phyloP scores from a whole-genome alignment of 352 stramenopile genomes.

The Phytophthora sp. region DNA sequence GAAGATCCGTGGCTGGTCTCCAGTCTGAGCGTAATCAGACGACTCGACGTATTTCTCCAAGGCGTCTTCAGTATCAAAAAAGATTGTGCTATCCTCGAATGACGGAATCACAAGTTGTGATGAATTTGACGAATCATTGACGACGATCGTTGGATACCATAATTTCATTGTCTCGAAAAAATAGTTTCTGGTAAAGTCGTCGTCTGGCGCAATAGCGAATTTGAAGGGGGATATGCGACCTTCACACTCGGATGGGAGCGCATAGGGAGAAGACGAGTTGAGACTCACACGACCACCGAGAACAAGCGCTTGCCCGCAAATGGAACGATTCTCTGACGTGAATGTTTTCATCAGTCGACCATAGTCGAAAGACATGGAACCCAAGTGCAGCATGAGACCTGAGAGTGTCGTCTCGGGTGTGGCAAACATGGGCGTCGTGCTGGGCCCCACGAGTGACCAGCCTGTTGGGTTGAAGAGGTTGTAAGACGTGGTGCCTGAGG shows the following conservation, averaged over 20 bases:
- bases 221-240: slow-evolving; percentile 56
- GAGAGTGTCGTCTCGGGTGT: slow-evolving; percentile 68
- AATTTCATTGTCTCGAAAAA: slow-evolving; percentile 43
- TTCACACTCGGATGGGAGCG: slow-evolving; percentile 42
- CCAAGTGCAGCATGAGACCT: slow-evolving; percentile 60
- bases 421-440: slow-evolving; percentile 43
- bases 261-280: slow-evolving; percentile 32
- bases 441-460: slow-evolving; percentile 39
- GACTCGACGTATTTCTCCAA: slow-evolving; percentile 48
- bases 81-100: slow-evolving; percentile 46
- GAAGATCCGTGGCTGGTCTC: slow-evolving; percentile 44
- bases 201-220: slow-evolving; percentile 48
- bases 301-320: slow-evolving; percentile 31
- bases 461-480: slow-evolving; percentile 54
- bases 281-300: slow-evolving; percentile 29
- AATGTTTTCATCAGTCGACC: slow-evolving; percentile 43
- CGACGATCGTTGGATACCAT: slow-evolving; percentile 49
- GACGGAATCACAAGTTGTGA: slow-evolving; percentile 38
- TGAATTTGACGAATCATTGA: slow-evolving; percentile 19
- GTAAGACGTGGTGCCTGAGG: slow-evolving; percentile 30
- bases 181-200: slow-evolving; percentile 51
- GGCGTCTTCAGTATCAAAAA: slow-evolving; percentile 40
- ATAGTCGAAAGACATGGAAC: slow-evolving; percentile 37
- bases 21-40: slow-evolving; percentile 38
- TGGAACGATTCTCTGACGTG: slow-evolving; percentile 32